These are phyloP conservation scores for Geranomyces variabilis DNA, from an alignment of 192 early-diverging fungal genomes.

Conservation along the genomic window DNA sequence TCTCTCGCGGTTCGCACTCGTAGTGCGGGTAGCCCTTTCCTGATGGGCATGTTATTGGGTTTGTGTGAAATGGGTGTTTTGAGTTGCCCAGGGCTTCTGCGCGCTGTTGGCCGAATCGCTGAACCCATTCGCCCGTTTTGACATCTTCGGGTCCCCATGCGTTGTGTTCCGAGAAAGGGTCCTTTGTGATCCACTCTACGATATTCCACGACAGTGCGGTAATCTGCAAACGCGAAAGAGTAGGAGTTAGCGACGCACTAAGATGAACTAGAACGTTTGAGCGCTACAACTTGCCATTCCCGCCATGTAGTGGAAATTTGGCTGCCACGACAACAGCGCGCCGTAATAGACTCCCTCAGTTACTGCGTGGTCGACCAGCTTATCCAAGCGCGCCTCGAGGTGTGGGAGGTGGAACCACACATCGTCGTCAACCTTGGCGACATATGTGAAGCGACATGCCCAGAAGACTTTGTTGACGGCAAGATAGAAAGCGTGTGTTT, in stretches of 20 bases:
- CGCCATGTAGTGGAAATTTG: conserved; percentile 17
- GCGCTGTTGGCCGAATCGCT: conserved; percentile 6
- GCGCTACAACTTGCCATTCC: conserved; percentile 1
- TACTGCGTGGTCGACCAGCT: neutral
- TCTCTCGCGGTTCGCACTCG: conserved; percentile 4
- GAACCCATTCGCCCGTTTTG: conserved; percentile 7
- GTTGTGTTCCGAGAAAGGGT: conserved; percentile 15
- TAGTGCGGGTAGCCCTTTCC: conserved; percentile 9
- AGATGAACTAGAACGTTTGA: no score
- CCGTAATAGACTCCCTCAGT: conserved; percentile 19
- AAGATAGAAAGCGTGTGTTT: conserved; percentile 30
- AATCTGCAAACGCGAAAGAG: conserved; percentile 19
- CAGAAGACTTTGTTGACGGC: neutral
- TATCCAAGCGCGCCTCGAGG: conserved; percentile 12
- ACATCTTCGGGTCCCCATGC: conserved; percentile 30
- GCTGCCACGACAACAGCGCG: neutral
- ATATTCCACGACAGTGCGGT: conserved; percentile 39
- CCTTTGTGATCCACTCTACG: conserved; percentile 23
- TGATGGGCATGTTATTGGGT: neutral
- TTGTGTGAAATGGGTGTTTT: neutral
- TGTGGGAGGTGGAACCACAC: conserved; percentile 23
- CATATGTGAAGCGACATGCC: conserved; percentile 14
- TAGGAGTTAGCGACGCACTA: no score
- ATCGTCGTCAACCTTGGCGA: conserved; percentile 22
- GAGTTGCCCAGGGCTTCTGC: neutral